Evolutionary conservation across 768 basidiomycete genomes (phyloP).

Genomic region (Suillus luteus): DNA sequence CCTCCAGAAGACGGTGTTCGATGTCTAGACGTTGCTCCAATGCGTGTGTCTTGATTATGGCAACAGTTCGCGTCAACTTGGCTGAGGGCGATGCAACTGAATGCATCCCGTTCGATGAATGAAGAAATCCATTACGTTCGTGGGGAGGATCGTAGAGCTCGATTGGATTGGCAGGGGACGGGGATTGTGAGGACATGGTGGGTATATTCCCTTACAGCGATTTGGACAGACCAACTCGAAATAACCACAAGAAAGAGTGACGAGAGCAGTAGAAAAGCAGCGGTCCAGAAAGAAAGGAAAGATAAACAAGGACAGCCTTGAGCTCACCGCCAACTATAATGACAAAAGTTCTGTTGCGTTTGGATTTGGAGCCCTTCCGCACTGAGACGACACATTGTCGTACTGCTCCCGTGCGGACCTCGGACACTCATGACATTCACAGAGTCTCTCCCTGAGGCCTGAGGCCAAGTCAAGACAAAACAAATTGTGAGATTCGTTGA

Average conservation of each 20-base stretch:
- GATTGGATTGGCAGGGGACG: slow-evolving; percentile 20
- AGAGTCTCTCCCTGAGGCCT: background rate
- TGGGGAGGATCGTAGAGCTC: slow-evolving; percentile 20
- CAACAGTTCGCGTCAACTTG: slow-evolving; percentile 62
- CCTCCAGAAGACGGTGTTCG: slow-evolving; percentile 75
- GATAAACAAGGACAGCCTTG: slow-evolving; percentile 8
- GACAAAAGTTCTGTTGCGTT: slow-evolving; percentile 12
- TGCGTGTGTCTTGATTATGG: slow-evolving; percentile 83
- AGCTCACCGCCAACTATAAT: slow-evolving; percentile 10
- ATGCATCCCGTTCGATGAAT: slow-evolving; percentile 12
- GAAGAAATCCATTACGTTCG: slow-evolving; percentile 7
- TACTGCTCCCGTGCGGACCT: slow-evolving; percentile 19
- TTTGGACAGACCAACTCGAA: slow-evolving; percentile 18
- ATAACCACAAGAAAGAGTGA: slow-evolving; percentile 23
- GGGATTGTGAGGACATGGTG: slow-evolving; percentile 19
- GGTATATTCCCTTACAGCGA: slow-evolving; percentile 15
- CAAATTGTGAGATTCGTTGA: background rate
- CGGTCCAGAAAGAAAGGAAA: slow-evolving; percentile 20
- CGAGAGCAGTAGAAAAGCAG: slow-evolving; percentile 13
- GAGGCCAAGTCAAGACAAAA: background rate
- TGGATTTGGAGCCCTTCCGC: slow-evolving; percentile 9
- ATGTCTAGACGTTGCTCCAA: slow-evolving; percentile 75
- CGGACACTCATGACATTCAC: slow-evolving; percentile 17
- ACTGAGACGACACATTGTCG: background rate
- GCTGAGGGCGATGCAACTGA: slow-evolving; percentile 15